Conservation (phyloP, 2,329 filamentous ascomycete species). For the Fusarium sarcochroum region DNA sequence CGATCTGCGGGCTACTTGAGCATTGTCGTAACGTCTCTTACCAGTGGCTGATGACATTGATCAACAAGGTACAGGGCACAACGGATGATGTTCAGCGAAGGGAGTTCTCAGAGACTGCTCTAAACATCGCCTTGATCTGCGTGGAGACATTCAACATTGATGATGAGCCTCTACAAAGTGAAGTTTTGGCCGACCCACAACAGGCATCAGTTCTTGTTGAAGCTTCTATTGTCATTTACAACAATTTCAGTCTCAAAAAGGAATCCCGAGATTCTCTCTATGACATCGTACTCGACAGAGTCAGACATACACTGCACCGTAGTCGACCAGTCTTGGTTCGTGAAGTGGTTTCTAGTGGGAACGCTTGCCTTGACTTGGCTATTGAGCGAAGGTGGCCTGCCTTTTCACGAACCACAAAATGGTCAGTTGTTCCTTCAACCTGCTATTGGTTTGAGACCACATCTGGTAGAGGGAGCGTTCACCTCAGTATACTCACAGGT, state of each 20-base stretch:
- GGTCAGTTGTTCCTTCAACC: conserved; percentile 8
- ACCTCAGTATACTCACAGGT: conserved; percentile 35
- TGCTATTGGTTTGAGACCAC: conserved; percentile 33
- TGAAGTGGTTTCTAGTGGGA: background rate
- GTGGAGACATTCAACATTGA: conserved; percentile 35
- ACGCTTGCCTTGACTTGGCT: conserved; percentile 27
- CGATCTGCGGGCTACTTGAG: conserved; percentile 1
- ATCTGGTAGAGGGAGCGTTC: background rate
- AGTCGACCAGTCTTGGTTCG: background rate
- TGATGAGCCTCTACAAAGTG: background rate
- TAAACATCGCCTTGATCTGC: conserved; percentile 29
- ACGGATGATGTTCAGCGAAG: conserved; percentile 14
- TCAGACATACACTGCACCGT: conserved; percentile 22
- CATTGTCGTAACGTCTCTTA: conserved; percentile 22
- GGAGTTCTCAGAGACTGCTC: conserved; percentile 13
- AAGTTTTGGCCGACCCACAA: conserved; percentile 11
- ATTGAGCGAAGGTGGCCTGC: conserved; percentile 35
- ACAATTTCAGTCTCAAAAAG: background rate
- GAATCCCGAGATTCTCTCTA: background rate
- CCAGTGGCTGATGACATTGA: conserved; percentile 23
- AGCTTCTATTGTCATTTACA: conserved; percentile 19
- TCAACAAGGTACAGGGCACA: conserved; percentile 4
- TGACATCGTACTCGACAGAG: conserved; percentile 22
- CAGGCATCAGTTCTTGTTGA: conserved; percentile 35
- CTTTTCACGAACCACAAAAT: conserved; percentile 5